phyloP scores from a whole-genome alignment of 192 early-diverging fungal genomes.

The Linnemannia zychae region DNA sequence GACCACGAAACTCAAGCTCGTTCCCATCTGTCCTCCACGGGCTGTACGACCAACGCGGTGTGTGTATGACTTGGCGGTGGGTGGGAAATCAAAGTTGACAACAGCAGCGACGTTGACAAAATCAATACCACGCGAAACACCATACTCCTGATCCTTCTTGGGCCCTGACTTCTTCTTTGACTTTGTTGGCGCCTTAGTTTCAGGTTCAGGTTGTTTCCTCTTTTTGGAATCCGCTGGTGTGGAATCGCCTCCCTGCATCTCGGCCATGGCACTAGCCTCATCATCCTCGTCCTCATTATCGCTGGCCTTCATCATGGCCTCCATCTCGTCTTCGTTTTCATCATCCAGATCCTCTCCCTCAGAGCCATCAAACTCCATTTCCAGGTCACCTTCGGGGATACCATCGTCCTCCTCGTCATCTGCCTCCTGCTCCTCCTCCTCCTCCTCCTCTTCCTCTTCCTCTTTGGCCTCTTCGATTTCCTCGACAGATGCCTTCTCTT shows the following conservation, averaged over 20 bases:
- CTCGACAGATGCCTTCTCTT: constrained; percentile 69
- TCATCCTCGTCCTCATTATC: constrained; percentile 50
- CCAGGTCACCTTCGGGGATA: constrained; percentile 50
- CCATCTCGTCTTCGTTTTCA: constrained; percentile 49
- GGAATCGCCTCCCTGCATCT: constrained; percentile 30
- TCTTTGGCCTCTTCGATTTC: constrained; percentile 53
- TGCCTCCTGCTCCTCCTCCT: constrained; percentile 23
- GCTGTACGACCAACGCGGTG: constrained; percentile 97
- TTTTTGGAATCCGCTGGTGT: constrained; percentile 38
- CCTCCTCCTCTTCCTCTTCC: constrained; percentile 31
- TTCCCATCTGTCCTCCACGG: constrained; percentile 90
- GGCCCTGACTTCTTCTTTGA: constrained; percentile 61
- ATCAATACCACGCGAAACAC: constrained; percentile 96
- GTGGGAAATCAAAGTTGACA: constrained; percentile 98
- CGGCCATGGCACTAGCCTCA: constrained; percentile 37
- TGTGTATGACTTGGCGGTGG: constrained; percentile 85
- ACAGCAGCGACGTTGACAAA: constrained; percentile 94
- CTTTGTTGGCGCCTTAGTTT: constrained; percentile 50
- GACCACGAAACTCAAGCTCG: constrained; percentile 89
- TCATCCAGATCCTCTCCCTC: constrained; percentile 48
- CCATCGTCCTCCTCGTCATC: constrained; percentile 28
- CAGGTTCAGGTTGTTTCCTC: constrained; percentile 48
- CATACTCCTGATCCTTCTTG: constrained; percentile 88
- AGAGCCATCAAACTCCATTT: constrained; percentile 56
- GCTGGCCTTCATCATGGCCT: constrained; percentile 49